Base-by-base conservation (phyloP, 2,329 filamentous ascomycete species). In the Apiospora pterosperma region DNA sequence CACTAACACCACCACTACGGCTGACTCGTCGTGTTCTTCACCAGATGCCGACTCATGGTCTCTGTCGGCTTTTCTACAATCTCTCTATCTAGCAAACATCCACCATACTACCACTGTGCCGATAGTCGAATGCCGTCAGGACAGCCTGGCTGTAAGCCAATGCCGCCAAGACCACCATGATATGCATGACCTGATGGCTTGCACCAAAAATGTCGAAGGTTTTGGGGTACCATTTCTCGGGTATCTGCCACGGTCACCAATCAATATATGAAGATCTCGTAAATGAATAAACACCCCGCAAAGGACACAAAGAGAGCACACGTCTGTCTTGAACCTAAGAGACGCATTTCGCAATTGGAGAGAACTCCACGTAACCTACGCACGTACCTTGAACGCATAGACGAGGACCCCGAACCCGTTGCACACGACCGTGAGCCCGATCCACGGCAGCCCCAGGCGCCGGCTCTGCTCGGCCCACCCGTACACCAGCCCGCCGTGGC, bases 141-240 rank as follows among this genome's bases (percentile, higher is more conserved):
- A 81, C 72, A 11, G 75, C 79, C 59, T 70, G 68, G 21, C 74
- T 73, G 61, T 78, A 78, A 4, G 75, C 71, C 19, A 81, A 64
- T 1, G 76, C 78, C 2, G 80, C 82, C 12, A 77, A 70, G 21
- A 84, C 70, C 16, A 84, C 81, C 66, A 79, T 74, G 2, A 82
- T 66, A 64, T 85, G 82, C 72, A 85, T 80, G 25, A 83, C 70
- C 70, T 85, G 80, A 69, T 85, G 82, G 63, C 79, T 82, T 1
- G 79, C 76, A 1, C 81, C 82, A 23, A 80, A 73, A 1, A 84
- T 69, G 65, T 85, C 82, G 61, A 83, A 84, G 3, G 64, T 72
- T 16, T 75, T 73, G 3, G 78, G 80, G 44, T 72, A 78, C 74
- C 77, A 80, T 60, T 73, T 72, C 67, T 84, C 81, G 0, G 82